Evolutionary conservation across 331 rosid genomes (phyloP).

Genomic region (Ulmus americana): DNA sequence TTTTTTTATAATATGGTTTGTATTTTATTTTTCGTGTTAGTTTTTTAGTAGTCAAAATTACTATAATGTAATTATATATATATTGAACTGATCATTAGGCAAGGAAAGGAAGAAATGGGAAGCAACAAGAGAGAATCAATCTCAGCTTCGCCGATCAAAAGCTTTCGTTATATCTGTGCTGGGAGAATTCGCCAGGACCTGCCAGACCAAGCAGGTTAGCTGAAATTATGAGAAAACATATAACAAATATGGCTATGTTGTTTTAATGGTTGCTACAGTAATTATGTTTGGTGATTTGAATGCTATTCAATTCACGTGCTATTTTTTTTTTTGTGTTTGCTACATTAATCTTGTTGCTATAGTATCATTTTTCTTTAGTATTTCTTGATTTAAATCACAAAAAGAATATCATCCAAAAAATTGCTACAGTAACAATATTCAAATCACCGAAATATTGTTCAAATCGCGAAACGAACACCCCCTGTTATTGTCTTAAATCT

Average conservation of each 20-base stretch:
- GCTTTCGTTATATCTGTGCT: constrained; percentile 83
- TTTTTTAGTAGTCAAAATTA: background rate
- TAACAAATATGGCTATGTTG: background rate
- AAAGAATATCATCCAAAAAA: background rate
- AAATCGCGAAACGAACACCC: no score
- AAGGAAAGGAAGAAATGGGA: constrained; percentile 43
- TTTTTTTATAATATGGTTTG: background rate
- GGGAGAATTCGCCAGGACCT: constrained; percentile 59
- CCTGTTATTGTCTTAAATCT: no score
- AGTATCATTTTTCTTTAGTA: no score
- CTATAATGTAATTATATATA: background rate
- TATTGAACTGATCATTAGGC: constrained; percentile 35
- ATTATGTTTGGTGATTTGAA: no score
- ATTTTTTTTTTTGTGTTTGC: no score
- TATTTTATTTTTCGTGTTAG: background rate
- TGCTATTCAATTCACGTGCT: no score
- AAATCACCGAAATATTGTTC: background rate
- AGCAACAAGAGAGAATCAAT: constrained; percentile 35
- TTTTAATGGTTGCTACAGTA: no score
- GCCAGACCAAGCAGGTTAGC: constrained; percentile 79
- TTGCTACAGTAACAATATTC: background rate
- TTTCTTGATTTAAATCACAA: no score
- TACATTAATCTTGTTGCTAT: no score
- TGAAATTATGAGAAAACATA: background rate
- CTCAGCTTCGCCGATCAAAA: constrained; percentile 72